Percentiles rank a stretch among this genome's conserved stretches.
Conservation (phyloP, 2,329 filamentous ascomycete species). For the Malbranchea zuffiana region DNA sequence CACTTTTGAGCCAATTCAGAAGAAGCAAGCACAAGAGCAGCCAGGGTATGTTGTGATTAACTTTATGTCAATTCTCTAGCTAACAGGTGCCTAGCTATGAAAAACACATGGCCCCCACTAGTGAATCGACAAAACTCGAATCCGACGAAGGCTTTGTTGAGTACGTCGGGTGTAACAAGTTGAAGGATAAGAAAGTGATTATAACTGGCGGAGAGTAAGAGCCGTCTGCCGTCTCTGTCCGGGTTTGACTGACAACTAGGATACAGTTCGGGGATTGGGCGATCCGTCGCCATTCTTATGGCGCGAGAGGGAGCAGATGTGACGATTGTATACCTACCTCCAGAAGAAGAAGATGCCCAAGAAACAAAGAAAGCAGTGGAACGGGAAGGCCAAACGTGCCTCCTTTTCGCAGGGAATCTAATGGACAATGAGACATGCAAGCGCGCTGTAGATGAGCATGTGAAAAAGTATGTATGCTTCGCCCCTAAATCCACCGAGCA, state of each 20-base stretch:
- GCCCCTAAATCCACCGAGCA: background rate
- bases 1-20: constrained; percentile 10
- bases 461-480: constrained; percentile 34
- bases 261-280: constrained; percentile 44
- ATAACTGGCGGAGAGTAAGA: constrained; percentile 49
- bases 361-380: constrained; percentile 45
- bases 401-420: constrained; percentile 41
- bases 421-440: constrained; percentile 42
- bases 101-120: constrained; percentile 22
- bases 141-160: constrained; percentile 21
- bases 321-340: constrained; percentile 45
- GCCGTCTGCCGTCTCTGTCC: background rate
- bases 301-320: constrained; percentile 49
- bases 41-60: constrained; percentile 7
- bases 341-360: constrained; percentile 47
- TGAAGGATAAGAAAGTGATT: constrained; percentile 42
- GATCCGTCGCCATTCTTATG: constrained; percentile 45
- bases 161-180: constrained; percentile 39
- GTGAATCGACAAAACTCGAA: constrained; percentile 28
- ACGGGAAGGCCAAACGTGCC: constrained; percentile 38
- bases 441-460: constrained; percentile 43
- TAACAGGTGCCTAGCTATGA: constrained; percentile 9
- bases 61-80: background rate
- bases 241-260: background rate
- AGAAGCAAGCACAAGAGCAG: constrained; percentile 11